A percentile compares a stretch with the other conserved stretches of the same genome.
Evolutionary conservation across 306 rosid genomes (phyloP).

Genomic region (Quercus berberidifolia): DNA sequence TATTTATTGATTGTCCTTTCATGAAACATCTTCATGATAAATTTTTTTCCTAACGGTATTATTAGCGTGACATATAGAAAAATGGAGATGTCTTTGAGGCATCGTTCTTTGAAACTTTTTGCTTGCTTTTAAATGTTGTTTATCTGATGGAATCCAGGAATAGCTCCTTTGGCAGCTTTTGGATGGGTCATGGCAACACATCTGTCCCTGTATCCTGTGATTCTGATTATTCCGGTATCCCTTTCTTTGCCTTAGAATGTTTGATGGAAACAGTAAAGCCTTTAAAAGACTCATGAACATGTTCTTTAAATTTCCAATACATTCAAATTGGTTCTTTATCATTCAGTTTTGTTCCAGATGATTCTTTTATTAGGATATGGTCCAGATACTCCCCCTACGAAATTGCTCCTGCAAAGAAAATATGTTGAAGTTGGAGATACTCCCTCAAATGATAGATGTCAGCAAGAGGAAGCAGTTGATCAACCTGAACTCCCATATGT

Average conservation of each 20-base stretch:
- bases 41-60: background rate
- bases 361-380: slow-evolving; percentile 77
- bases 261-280: background rate
- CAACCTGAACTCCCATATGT: slow-evolving; percentile 23
- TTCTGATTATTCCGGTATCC: slow-evolving; percentile 79
- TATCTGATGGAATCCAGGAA: slow-evolving; percentile 50
- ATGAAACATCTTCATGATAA: background rate
- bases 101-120: slow-evolving; percentile 17
- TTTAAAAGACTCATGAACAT: background rate
- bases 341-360: slow-evolving; percentile 47
- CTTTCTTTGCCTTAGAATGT: slow-evolving; percentile 8
- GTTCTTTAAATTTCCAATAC: background rate
- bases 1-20: background rate
- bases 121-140: slow-evolving; percentile 26
- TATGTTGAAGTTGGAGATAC: slow-evolving; percentile 32
- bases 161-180: slow-evolving; percentile 80
- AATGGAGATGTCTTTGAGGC: slow-evolving; percentile 7
- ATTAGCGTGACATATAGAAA: background rate
- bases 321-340: background rate
- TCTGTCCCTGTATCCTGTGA: slow-evolving; percentile 80
- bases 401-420: slow-evolving; percentile 45
- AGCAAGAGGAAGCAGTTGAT: slow-evolving; percentile 35
- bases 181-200: slow-evolving; percentile 97
- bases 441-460: slow-evolving; percentile 35
- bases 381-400: slow-evolving; percentile 86